Base-by-base conservation (phyloP, 2,329 filamentous ascomycete species). In the Calonectria ilicicola region DNA sequence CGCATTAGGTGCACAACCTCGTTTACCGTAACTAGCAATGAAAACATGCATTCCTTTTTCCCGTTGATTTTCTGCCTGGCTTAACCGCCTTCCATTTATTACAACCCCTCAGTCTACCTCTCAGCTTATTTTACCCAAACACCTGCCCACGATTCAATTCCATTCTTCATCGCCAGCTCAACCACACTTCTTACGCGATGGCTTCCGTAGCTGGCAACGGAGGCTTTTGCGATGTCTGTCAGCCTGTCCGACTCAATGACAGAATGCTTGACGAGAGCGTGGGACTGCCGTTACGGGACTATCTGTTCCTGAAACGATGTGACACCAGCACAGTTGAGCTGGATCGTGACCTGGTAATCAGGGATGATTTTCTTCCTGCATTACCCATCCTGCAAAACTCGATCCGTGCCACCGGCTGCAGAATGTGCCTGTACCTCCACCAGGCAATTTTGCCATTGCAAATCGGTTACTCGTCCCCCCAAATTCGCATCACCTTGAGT, bases 381-480 rank as follows among this genome's bases (percentile, higher is more conserved):
- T 35, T 60, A 21, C 53, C 53, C 53, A 40, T 26, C 53, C 32
- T 60, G 53, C 53, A 26, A 21, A 14, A 60, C 14, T 60, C 53
- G 23, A 40, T 26, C 32, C 35, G 21, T 27, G 23, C 23, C 9
- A 60, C 53, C 21, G 53, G 53, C 8, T 60, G 53, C 53, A 14
- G 53, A 14, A 60, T 60, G 53, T 60, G 53, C 53, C 53, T 26
- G 21, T 60, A 60, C 29, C 53, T 60, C 53, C 35, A 60, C 53
- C 53, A 58, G 38, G 21, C 38, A 14, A 60, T 60, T 27, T 26
- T 32, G 4, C 53, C 26, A 14, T 60, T 60, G 29, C 23, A 60
- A 15, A 60, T 60, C 23, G 10, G 3, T 17, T 35, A 26, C 21
- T 40, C n/a, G 6, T 10, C 19, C n/a, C 53, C 32, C 3, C n/a